Conservation (phyloP, 2,329 filamentous ascomycete genomes). For the Rutstroemia sp. region DNA sequence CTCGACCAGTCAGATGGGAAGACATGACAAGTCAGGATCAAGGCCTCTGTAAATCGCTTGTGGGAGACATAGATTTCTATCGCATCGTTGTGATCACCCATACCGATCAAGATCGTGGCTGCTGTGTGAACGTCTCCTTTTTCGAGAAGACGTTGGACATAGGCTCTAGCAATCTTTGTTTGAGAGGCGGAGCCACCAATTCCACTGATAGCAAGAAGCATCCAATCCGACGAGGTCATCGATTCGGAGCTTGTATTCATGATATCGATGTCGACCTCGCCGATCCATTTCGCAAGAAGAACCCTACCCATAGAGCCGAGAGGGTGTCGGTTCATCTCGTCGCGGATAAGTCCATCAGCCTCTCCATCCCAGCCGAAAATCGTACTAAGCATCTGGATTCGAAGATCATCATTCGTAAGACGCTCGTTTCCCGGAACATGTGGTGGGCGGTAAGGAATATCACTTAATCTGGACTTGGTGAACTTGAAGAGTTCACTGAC, state of each 20-base stretch:
- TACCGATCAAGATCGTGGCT: constrained; percentile 83
- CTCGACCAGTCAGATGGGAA: constrained; percentile 86
- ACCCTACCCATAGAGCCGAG: constrained; percentile 70
- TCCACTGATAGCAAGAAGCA: constrained; percentile 84
- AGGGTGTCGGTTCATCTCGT: constrained; percentile 73
- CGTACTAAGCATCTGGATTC: constrained; percentile 82
- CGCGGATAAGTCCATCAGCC: constrained; percentile 70
- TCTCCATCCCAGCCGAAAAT: constrained; percentile 95
- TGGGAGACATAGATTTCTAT: constrained; percentile 95
- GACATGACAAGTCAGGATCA: constrained; percentile 77
- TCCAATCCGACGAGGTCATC: constrained; percentile 95
- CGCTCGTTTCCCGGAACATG: constrained; percentile 48
- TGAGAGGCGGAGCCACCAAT: constrained; percentile 74
- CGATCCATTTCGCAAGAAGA: constrained; percentile 86
- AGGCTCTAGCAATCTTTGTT: constrained; percentile 83
- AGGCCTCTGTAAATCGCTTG: constrained; percentile 84
- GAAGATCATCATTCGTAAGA: constrained; percentile 70
- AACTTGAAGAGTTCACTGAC: constrained; percentile 79
- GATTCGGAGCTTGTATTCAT: constrained; percentile 74
- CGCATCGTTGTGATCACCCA: constrained; percentile 88
- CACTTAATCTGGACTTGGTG: constrained; percentile 70
- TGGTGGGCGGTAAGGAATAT: constrained; percentile 73
- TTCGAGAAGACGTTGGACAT: constrained; percentile 83
- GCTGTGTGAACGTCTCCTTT: constrained; percentile 87
- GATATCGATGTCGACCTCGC: constrained; percentile 73